A percentile compares a stretch with the other conserved stretches of the same genome.
These are phyloP conservation scores for Yamadazyma diospyri DNA, from an alignment of 1,139 yeast genomes.

Conservation along the genomic window DNA sequence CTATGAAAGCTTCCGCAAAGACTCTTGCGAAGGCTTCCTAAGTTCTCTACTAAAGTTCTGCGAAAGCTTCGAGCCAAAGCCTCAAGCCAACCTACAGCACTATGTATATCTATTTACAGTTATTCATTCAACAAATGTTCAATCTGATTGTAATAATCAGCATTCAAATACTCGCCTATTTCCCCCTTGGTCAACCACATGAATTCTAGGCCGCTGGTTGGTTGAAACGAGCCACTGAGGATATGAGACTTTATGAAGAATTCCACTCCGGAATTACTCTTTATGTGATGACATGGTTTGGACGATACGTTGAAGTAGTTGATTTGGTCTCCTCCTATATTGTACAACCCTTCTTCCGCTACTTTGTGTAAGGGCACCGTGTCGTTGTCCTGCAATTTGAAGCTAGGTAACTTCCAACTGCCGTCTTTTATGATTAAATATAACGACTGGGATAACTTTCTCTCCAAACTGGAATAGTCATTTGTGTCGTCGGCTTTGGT, in stretches of 20 bases:
- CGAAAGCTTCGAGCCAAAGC: too few species aligned
- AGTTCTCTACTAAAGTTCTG: too few species aligned
- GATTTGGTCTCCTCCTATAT: conserved; percentile 69
- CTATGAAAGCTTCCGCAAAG: too few species aligned
- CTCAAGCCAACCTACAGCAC: too few species aligned
- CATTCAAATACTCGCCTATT: conserved; percentile 51
- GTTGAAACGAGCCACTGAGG: conserved; percentile 76
- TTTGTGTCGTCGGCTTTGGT: conserved; percentile 72
- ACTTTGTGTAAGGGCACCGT: conserved; percentile 58
- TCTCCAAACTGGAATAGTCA: conserved; percentile 67
- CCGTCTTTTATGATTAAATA: conserved; percentile 58
- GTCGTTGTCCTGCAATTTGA: conserved; percentile 29
- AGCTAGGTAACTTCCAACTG: conserved; percentile 82
- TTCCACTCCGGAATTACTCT: conserved; percentile 35
- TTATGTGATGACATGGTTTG: conserved; percentile 74
- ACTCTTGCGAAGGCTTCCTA: too few species aligned
- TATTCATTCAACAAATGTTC: conserved; percentile 51
- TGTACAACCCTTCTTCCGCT: conserved; percentile 72
- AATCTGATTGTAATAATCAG: conserved; percentile 52
- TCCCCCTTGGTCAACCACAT: conserved; percentile 89
- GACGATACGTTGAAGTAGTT: conserved; percentile 88
- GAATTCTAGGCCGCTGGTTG: conserved; percentile 40
- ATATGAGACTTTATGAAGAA: conserved; percentile 86
- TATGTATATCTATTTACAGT: conserved; percentile 5
- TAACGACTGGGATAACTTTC: conserved; percentile 75